Base-by-base conservation (phyloP, 2,329 filamentous ascomycete species). In the Stagonosporopsis tanaceti region DNA sequence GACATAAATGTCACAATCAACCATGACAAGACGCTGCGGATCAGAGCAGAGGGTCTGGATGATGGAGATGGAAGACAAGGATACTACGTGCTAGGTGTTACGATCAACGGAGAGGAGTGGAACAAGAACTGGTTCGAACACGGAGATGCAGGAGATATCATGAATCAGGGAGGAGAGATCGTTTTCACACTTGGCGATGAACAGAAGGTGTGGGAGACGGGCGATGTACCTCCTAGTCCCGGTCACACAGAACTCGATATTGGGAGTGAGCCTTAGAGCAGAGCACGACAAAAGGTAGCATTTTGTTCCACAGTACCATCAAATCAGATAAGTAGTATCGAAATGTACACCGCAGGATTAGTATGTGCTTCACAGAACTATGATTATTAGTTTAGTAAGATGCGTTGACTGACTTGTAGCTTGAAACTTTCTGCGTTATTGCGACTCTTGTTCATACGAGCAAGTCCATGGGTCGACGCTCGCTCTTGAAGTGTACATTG, bases 91-190 rank as follows among this genome's bases (percentile, higher is more conserved):
- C 82, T 86, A 63, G 77, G 77, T 2, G 73, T 87, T 1, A 81
- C 73, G 52, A 80, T 86, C 35, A 86, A 87, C 56, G 84, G 82
- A 0, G 55, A 82, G 50, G 2, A 53, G 0, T 86, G 84, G 84
- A 64, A 74, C 0, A 80, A 78, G 72, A 86, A 83, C 51, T 86
- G 84, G 84, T 77, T 87, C 17, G 77, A 80, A 53, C 83, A 86
- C 66, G 77, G 79, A 1, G 81, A 86, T 65, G 68, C 59, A 0
- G 71, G 66, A 1, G 70, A 67, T 0, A 70, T 75, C 22, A 75
- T 76, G 72, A 67, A 54, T 1, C 42, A 71, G 6, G 74, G 74
- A 1, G 75, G 74, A 4, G 72, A 75, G 47, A 74, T 77, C 41
- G 6, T 70, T 24, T 77, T 77, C 24, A 53, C 25, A 9, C 53